phyloP scores from a whole-genome alignment of 371 early-diverging fungal genomes.

The Mucor piriformis region DNA sequence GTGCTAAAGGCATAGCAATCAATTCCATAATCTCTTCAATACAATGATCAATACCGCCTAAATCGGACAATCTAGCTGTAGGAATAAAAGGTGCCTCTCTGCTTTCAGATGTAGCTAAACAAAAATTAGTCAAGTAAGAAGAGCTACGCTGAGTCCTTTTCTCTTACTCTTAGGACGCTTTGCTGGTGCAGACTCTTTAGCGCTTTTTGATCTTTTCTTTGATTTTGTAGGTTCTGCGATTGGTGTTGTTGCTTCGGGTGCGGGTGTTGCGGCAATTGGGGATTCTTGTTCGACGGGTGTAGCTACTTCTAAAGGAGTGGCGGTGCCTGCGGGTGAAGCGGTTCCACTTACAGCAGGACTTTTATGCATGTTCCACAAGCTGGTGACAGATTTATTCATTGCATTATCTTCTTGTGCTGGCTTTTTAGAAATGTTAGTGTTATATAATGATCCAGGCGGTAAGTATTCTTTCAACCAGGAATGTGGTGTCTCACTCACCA shows the following conservation, averaged over 20 bases:
- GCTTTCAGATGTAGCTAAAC: constrained; percentile 32
- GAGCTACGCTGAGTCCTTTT: neutral
- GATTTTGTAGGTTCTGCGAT: constrained; percentile 22
- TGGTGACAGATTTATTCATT: constrained; percentile 77
- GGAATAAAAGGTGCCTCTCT: constrained; percentile 57
- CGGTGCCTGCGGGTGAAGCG: constrained; percentile 22
- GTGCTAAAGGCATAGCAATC: constrained; percentile 95
- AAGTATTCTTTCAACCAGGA: constrained; percentile 29
- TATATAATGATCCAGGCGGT: constrained; percentile 18
- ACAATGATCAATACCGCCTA: constrained; percentile 90
- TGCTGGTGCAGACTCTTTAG: constrained; percentile 16
- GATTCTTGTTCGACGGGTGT: constrained; percentile 19
- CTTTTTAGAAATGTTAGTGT: constrained; percentile 27
- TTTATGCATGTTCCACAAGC: constrained; percentile 64
- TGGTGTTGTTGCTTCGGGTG: constrained; percentile 4
- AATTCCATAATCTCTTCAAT: constrained; percentile 95
- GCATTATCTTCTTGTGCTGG: constrained; percentile 62
- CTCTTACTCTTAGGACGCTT: constrained; percentile 42
- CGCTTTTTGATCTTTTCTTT: constrained; percentile 49
- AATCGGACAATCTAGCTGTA: constrained; percentile 73
- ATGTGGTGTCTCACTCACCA: constrained; percentile 36
- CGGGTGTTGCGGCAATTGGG: neutral
- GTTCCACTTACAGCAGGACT: constrained; percentile 26
- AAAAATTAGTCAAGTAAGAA: neutral
- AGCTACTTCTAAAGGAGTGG: constrained; percentile 18